Conservation (phyloP, 192 early-diverging fungal genomes). For the Gorgonomyces haynaldii region DNA sequence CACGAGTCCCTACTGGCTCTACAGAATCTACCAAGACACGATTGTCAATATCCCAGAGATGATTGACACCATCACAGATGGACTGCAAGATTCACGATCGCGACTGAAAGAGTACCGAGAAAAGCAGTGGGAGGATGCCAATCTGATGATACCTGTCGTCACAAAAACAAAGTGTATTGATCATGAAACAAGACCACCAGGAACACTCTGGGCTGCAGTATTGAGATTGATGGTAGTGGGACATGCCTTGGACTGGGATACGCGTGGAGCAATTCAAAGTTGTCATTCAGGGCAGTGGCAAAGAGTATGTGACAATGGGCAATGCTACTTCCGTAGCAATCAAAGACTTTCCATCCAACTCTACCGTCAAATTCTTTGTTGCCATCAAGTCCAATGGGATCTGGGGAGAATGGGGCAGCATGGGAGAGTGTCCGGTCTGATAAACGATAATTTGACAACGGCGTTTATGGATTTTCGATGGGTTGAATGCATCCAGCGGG, state of each 20-base stretch:
- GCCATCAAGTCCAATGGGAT: neutral
- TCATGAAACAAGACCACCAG: conserved; percentile 11
- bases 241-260: conserved; percentile 24
- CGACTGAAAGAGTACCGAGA: conserved; percentile 2
- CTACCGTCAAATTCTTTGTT: neutral
- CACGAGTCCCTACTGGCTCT: conserved; percentile 35
- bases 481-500: conserved; percentile 8
- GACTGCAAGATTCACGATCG: conserved; percentile 20
- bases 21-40: conserved; percentile 44
- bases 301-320: conserved; percentile 1
- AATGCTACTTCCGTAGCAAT: conserved; percentile 1
- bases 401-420: neutral
- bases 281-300: conserved; percentile 10
- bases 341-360: neutral
- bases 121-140: conserved; percentile 5
- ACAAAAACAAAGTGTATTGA: conserved; percentile 22
- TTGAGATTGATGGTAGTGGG: no score
- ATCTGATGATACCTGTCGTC: conserved; percentile 15
- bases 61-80: conserved; percentile 17
- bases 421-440: neutral
- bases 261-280: conserved; percentile 27
- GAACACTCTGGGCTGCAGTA: conserved; percentile 28
- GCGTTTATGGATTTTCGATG: conserved; percentile 1
- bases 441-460: no score
- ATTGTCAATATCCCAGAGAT: conserved; percentile 23